Conservation (phyloP, 352 stramenopile genomes). For the Halophytophthora polymorphica region DNA sequence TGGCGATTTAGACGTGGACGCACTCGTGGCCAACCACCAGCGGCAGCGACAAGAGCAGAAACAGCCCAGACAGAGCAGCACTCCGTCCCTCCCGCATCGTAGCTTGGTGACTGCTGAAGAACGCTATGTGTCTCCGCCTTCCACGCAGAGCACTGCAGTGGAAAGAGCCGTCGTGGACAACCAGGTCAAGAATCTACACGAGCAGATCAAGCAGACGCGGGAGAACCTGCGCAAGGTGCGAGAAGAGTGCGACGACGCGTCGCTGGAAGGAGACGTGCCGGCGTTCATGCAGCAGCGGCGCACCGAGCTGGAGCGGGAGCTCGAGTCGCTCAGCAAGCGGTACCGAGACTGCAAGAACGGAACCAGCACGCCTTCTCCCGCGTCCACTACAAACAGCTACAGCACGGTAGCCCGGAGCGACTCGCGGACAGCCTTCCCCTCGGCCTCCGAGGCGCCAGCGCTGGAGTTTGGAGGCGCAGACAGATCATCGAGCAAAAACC, state of each 20-base stretch:
- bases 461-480: conserved; percentile 7
- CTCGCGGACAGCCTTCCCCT: not conserved
- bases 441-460: conserved; percentile 1
- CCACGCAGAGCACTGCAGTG: conserved; percentile 12
- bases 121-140: conserved; percentile 12
- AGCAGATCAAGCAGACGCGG: conserved; percentile 61
- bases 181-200: conserved; percentile 29
- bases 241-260: conserved; percentile 83
- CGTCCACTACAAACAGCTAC: conserved; percentile 12
- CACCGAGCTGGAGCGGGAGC: conserved; percentile 47
- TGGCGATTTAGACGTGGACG: conserved; percentile 47
- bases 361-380: conserved; percentile 9
- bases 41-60: conserved; percentile 31
- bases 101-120: conserved; percentile 2
- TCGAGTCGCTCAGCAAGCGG: conserved; percentile 54
- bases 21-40: conserved; percentile 45
- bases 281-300: conserved; percentile 41
- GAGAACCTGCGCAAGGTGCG: conserved; percentile 60
- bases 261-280: conserved; percentile 71
- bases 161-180: conserved; percentile 18
- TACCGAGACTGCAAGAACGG: conserved; percentile 57
- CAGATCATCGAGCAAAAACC: conserved; percentile 15
- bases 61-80: conserved; percentile 7
- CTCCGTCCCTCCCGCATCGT: not conserved
- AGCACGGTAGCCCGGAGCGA: conserved; percentile 12